Evolutionary conservation across 257 asterid genomes (phyloP), one percentile per base, ranked within the genome.

Genomic region (Nicotiana obtusifolia): DNA sequence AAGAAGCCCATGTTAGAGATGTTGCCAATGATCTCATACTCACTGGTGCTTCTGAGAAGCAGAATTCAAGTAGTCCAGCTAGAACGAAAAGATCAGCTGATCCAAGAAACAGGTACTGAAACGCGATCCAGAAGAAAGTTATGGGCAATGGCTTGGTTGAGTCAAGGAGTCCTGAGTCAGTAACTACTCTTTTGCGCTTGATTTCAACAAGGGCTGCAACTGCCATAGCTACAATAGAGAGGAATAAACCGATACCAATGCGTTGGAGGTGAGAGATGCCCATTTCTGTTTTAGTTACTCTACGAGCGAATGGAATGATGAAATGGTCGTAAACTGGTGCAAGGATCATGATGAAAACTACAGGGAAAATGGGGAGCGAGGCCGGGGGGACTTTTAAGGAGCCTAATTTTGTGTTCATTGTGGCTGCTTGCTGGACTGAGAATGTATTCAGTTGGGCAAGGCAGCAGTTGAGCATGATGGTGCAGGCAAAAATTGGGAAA

Each of bases 351-450:
- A 95, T 94, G 88, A 94, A 94, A 44, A 90, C 78, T 7, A 95
- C 97, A 0, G 98, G 99, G 89, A 95, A 95, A 16, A 95, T 4
- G 0, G 99, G 99, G 17, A 95, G 98, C 1, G 99, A 95, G 10
- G 98, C 97, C 3, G 99, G 99, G 0, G 98, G 99, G 86, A 95
- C 90, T 30, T 85, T 90, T 28, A 92, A 61, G 20, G 91, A 71
- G 9, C 97, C 96, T n/a, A 95, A 86, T 15, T 88, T 85, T 10
- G 96, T 93, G 91, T 95, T 64, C 99, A 95, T 95, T 24, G 97
- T 90, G 60, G 99, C 97, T 4, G 99, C 98, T 88, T 95, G 99
- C 52, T 93, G 95, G 82, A 95, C 97, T 0, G 99, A 95, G 86
- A 92, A 95, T 5, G 99, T 95, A 66, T 97, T 89, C 66, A 95